These are phyloP conservation scores for Rickenella mellea DNA, from an alignment of 768 basidiomycete genomes.

Conservation along the genomic window DNA sequence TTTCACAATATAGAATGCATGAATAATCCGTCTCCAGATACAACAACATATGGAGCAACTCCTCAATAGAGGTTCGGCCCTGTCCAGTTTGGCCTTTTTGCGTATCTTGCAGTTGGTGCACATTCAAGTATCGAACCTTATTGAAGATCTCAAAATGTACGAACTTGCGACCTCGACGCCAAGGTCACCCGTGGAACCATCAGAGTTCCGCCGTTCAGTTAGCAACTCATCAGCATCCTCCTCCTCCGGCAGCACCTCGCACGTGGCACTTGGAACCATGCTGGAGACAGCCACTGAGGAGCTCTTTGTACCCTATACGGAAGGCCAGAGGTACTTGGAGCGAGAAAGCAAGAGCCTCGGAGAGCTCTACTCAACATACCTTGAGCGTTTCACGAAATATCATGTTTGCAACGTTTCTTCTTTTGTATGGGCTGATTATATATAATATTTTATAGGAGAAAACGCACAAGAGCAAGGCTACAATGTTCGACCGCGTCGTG, in stretches of 20 bases:
- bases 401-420: constrained; percentile 49
- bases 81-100: constrained; percentile 85
- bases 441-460: constrained; percentile 30
- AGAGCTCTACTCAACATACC: constrained; percentile 64
- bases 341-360: constrained; percentile 79
- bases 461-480: constrained; percentile 58
- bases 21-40: constrained; percentile 43
- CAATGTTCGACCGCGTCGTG: constrained; percentile 86
- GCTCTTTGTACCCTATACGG: constrained; percentile 87
- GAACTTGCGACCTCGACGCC: constrained; percentile 66
- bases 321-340: constrained; percentile 87
- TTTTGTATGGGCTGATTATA: constrained; percentile 1
- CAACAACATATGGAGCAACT: constrained; percentile 94
- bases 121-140: constrained; percentile 60
- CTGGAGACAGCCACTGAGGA: constrained; percentile 96
- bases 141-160: constrained; percentile 88
- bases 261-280: constrained; percentile 67
- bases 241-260: constrained; percentile 33
- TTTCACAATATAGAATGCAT: not conserved
- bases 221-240: constrained; percentile 31
- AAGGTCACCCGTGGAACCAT: constrained; percentile 52
- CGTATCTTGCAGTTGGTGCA: constrained; percentile 87
- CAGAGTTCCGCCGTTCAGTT: constrained; percentile 51
- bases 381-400: constrained; percentile 74
- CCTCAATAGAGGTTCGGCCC: constrained; percentile 58